A percentile compares a stretch with the other conserved stretches of the same genome.
Conservation (phyloP, 2,329 filamentous ascomycete genomes). For the Talaromyces sp. region DNA sequence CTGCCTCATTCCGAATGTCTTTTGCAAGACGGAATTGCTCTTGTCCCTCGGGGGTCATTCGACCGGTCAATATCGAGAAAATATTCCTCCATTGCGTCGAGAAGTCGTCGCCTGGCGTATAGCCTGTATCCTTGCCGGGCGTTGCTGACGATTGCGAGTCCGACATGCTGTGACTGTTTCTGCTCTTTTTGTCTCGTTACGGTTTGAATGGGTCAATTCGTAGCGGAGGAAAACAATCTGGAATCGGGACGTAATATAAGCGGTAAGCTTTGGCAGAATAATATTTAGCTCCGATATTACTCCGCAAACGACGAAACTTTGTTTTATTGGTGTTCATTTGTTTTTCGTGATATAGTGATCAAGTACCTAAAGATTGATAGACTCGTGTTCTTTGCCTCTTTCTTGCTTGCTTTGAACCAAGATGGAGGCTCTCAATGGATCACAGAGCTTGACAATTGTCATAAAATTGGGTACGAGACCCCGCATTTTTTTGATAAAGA, state of each 20-base stretch:
- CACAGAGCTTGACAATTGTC: constrained; percentile 34
- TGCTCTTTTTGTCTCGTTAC: no score
- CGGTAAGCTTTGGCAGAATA: constrained; percentile 16
- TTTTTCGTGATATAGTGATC: background rate
- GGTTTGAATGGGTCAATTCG: no score
- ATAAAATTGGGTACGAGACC: constrained; percentile 37
- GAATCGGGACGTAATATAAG: constrained; percentile 1
- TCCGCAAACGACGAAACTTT: constrained; percentile 17
- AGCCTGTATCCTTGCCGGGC: constrained; percentile 34
- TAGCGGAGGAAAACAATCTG: background rate
- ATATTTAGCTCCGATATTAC: constrained; percentile 7
- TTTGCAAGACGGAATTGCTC: constrained; percentile 74
- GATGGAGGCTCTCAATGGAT: constrained; percentile 26
- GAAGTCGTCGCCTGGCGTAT: constrained; percentile 39
- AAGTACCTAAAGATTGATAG: background rate
- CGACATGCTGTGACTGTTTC: constrained; percentile 13
- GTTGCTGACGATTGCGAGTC: constrained; percentile 19
- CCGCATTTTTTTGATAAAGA: background rate
- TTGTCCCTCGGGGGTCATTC: constrained; percentile 64
- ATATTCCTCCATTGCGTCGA: constrained; percentile 70
- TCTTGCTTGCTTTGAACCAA: constrained; percentile 20
- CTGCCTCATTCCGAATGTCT: constrained; percentile 69
- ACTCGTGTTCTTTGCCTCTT: background rate
- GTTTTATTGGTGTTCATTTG: background rate
- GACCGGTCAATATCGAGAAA: constrained; percentile 74